These are phyloP conservation scores for Saitozyma sp. DNA, from an alignment of 768 basidiomycete species.

Conservation along the genomic window DNA sequence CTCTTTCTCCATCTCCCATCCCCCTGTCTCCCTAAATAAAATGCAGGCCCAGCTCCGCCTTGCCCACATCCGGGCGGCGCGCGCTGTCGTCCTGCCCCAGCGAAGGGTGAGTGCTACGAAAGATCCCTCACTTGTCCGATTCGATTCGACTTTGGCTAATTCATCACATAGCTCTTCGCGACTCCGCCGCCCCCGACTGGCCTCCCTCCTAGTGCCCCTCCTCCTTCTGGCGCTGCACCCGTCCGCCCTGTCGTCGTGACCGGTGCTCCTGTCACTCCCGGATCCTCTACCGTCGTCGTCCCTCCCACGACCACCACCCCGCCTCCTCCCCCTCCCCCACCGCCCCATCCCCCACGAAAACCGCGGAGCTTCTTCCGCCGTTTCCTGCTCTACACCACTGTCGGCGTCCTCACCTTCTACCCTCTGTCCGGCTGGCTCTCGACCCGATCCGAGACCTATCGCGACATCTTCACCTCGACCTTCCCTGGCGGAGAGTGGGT, in stretches of 20 bases:
- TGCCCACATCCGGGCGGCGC: conserved; percentile 18
- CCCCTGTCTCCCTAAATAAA: not conserved
- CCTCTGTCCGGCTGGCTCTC: conserved; percentile 74
- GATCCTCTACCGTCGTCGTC: conserved; percentile 23
- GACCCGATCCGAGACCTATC: conserved; percentile 74
- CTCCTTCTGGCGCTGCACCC: conserved; percentile 24
- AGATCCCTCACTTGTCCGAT: not conserved
- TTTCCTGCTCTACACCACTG: conserved; percentile 68
- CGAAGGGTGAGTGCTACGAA: conserved; percentile 22
- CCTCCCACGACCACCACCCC: conserved; percentile 1
- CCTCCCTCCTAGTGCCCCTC: conserved; percentile 25
- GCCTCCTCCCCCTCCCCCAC: conserved; percentile 20
- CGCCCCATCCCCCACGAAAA: conserved; percentile 24
- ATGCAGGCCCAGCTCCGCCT: conserved; percentile 30
- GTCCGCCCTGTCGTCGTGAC: conserved; percentile 33
- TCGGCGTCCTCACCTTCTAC: conserved; percentile 75
- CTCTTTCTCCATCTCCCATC: too few relatives aligned
- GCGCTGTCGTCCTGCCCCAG: conserved; percentile 19
- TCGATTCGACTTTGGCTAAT: not conserved
- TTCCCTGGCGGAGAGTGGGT: conserved; percentile 76
- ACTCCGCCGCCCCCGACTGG: conserved; percentile 7
- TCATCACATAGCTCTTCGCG: conserved; percentile 7
- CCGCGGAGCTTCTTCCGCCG: conserved; percentile 57
- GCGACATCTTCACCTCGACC: conserved; percentile 77
- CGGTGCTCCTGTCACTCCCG: conserved; percentile 20